A percentile compares a stretch with the other conserved stretches of the same genome.
These are phyloP conservation scores for Hansenula sp. DNA, from an alignment of 1,139 yeast species.

Conservation along the genomic window DNA sequence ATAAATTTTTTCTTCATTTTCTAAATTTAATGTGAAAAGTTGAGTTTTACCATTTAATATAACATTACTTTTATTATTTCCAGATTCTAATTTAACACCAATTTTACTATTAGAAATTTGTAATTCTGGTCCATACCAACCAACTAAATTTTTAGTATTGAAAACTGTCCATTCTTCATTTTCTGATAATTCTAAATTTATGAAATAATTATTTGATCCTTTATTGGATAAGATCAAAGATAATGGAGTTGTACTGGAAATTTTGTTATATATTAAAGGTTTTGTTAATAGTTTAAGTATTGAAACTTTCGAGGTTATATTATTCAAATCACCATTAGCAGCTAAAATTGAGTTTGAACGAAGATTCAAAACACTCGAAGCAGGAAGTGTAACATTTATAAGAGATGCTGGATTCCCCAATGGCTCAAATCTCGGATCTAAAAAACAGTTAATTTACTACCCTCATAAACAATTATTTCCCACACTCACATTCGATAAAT, in stretches of 20 bases:
- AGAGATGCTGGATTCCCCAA: constrained; percentile 40
- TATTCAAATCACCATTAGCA: constrained; percentile 35
- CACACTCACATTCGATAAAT: constrained; percentile 23
- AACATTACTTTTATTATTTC: constrained; percentile 6
- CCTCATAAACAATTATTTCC: constrained; percentile 9
- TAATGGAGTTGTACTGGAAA: constrained; percentile 21
- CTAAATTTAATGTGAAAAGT: constrained; percentile 4
- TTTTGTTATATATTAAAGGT: constrained; percentile 16
- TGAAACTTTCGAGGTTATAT: constrained; percentile 9
- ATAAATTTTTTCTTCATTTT: constrained; percentile 6
- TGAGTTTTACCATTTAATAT: constrained; percentile 10
- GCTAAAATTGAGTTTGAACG: constrained; percentile 42
- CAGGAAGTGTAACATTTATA: constrained; percentile 42
- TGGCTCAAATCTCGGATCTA: constrained; percentile 39
- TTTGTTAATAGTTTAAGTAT: constrained; percentile 9
- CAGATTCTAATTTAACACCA: constrained; percentile 1
- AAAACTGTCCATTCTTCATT: constrained; percentile 9
- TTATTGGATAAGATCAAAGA: constrained; percentile 17
- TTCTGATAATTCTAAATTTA: constrained; percentile 9
- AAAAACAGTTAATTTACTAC: no score
- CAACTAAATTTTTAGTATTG: constrained; percentile 10
- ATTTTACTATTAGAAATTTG: neutral
- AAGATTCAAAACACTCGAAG: constrained; percentile 41
- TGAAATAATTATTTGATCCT: constrained; percentile 10
- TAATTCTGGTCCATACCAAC: constrained; percentile 15